Percentiles rank a stretch among this genome's conserved stretches.
These are phyloP conservation scores for Theobroma grandiflorum DNA, from an alignment of 441 rosid species.

Conservation along the genomic window DNA sequence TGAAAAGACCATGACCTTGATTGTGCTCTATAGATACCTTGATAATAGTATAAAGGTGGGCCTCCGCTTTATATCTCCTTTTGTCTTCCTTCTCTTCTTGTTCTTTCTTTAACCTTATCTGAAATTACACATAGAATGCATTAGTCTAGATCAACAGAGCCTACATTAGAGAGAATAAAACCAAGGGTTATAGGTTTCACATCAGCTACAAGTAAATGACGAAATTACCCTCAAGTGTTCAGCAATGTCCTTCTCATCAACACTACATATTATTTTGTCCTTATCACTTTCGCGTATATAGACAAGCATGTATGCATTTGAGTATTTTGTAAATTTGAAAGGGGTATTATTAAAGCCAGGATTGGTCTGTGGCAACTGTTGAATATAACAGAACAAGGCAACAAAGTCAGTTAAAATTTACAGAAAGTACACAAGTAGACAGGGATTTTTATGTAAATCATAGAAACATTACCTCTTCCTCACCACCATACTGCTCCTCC, in stretches of 20 bases:
- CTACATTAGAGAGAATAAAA: neutral
- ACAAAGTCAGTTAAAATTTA: constrained; percentile 31
- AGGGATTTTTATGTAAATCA: constrained; percentile 14
- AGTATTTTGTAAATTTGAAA: constrained; percentile 90
- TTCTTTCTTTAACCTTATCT: constrained; percentile 94
- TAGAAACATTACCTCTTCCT: constrained; percentile 79
- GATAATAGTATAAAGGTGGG: constrained; percentile 92
- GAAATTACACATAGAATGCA: constrained; percentile 35
- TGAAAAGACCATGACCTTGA: constrained; percentile 34
- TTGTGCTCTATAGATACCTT: constrained; percentile 42
- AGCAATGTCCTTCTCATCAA: constrained; percentile 97
- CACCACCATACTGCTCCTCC: constrained; percentile 99
- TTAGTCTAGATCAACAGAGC: constrained; percentile 27
- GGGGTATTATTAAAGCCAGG: constrained; percentile 93
- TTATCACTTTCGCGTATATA: constrained; percentile 96
- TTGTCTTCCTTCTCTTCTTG: constrained; percentile 93
- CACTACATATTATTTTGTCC: constrained; percentile 92
- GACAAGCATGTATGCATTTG: constrained; percentile 98
- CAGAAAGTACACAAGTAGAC: constrained; percentile 3
- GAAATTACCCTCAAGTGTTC: constrained; percentile 87
- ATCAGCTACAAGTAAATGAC: constrained; percentile 1
- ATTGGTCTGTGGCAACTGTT: constrained; percentile 86
- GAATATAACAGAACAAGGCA: constrained; percentile 33
- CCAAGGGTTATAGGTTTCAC: neutral
- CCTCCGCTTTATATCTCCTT: constrained; percentile 85